Evolutionary conservation across 257 asterid genomes (phyloP), one percentile per base, ranked within the genome.

Genomic region (Nicotiana attenuata): DNA sequence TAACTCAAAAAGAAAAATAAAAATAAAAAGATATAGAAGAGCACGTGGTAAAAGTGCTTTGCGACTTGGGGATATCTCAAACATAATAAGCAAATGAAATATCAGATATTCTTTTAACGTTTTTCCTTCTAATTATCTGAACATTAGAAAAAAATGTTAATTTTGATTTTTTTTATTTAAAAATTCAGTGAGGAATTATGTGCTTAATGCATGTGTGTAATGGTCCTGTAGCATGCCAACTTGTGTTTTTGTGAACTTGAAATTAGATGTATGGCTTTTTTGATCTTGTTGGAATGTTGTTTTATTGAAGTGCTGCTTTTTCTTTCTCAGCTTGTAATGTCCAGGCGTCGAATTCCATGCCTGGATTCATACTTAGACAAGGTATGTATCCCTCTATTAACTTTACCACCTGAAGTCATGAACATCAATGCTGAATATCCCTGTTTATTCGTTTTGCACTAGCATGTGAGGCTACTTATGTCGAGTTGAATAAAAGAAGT

Each of bases 331-430:
- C 99, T 95, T 73, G 90, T 94, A 82, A 95, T 95, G 99, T 95
- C 99, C 64, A 92, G 99, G 80, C 92, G 97, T 57, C 90, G 99
- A 82, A 91, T 95, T 84, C 99, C 99, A 69, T 93, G 99, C 78
- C 90, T 95, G 45, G 99, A 95, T 90, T 95, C 99, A n/a, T 95
- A 91, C 86, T 88, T 93, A 90, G 99, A 95, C 80, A 95, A 95
- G 99, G 99, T 93, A 87, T 64, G 86, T 55, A 78, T 83, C 77
- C 56, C 56, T 73, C 77, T 78, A 22, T 69, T 66, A 14, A 20
- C 67, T 20, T 55, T 81, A 17, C 71, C 14, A 59, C 55, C 8
- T 59, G 50, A 20, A 59, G 28, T 59, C 65, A 59, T 3, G 13
- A 59, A 14, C 65, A n/a, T 20, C 28, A 59, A 59, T 59, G 29